Base-by-base conservation (phyloP, 2,329 filamentous ascomycete genomes). In the Calonectria naviculata region DNA sequence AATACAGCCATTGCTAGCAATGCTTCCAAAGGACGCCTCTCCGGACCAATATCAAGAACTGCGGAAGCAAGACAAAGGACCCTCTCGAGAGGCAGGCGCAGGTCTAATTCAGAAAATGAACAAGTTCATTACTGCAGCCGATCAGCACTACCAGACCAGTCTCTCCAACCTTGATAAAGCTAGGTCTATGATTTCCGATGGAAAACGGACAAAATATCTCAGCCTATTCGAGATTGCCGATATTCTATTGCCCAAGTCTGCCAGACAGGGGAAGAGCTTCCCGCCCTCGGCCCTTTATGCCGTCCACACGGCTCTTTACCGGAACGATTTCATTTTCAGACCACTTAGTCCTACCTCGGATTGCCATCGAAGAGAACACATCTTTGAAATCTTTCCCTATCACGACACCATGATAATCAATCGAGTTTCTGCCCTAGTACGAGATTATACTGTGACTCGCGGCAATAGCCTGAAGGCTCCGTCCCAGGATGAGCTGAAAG, bases 281-380 rank as follows among this genome's bases (percentile, higher is more conserved):
- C 82, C 87, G 0, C 74, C 86, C 1, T 77, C 86, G 31, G 87
- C 88, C 10, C 82, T 95, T 6, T 93, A 94, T 76, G 93, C 94
- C 5, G 90, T 95, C 8, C 92, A 95, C 74, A 89, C 89, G 67
- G 88, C 92, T 10, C 80, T 96, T 9, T 80, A 87, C 28, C 85
- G 87, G 46, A 88, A 91, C 70, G 90, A 92, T 10, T 85, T 91
- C 65, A 89, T 78, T 26, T 94, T 95, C 78, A 86, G 87, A 2
- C 84, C 87, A 2, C 73, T 89, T 79, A 81, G 87, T 81, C 76
- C 88, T 73, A 80, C 87, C 82, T 81, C 87, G 81, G 82, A 79
- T 80, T 85, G 78, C 49, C 83, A 83, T 67, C 79, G 90, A 83
- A 77, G 88, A 82, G 81, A 89, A 9, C 87, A 88, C 70, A 75